These are phyloP conservation scores for Lodderomyces parapsilosis DNA, from an alignment of 1,139 yeast species.

Conservation along the genomic window DNA sequence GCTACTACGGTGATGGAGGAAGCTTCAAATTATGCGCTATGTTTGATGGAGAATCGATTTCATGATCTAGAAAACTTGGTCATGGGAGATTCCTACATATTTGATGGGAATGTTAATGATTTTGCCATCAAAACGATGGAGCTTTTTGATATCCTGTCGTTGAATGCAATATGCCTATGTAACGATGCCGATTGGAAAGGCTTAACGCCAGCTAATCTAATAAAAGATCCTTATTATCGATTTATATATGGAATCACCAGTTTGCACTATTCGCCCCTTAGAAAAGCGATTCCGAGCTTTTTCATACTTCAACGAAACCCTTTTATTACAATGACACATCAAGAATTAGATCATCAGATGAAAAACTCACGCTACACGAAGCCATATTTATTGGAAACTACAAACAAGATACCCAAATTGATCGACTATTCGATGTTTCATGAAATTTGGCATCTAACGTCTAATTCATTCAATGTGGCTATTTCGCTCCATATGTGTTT, in stretches of 20 bases:
- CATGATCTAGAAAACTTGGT: slow-evolving; percentile 8
- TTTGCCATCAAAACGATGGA: slow-evolving; percentile 8
- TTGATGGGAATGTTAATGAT: slow-evolving; percentile 8
- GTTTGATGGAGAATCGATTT: slow-evolving; percentile 23
- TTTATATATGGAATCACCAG: slow-evolving; percentile 18
- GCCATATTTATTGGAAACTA: neutral
- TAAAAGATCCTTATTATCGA: slow-evolving; percentile 19
- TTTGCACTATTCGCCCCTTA: slow-evolving; percentile 10
- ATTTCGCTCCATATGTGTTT: slow-evolving; percentile 46
- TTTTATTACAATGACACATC: slow-evolving; percentile 8
- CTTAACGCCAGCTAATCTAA: neutral
- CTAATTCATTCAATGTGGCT: slow-evolving; percentile 22
- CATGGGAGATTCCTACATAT: slow-evolving; percentile 35
- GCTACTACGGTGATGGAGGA: slow-evolving; percentile 43
- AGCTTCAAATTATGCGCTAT: slow-evolving; percentile 34
- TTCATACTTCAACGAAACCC: slow-evolving; percentile 8
- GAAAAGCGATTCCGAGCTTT: slow-evolving; percentile 7
- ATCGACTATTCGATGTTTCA: slow-evolving; percentile 18
- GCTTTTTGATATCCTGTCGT: slow-evolving; percentile 8
- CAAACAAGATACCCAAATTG: slow-evolving; percentile 14
- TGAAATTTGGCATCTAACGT: slow-evolving; percentile 50
- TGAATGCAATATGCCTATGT: slow-evolving; percentile 12
- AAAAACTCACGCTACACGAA: slow-evolving; percentile 4
- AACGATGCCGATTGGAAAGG: slow-evolving; percentile 1
- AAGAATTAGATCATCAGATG: slow-evolving; percentile 13